Evolutionary conservation across 2,329 filamentous ascomycete genomes (phyloP), one percentile per base, ranked within the genome.

Genomic region (Hypoxylon sp.): DNA sequence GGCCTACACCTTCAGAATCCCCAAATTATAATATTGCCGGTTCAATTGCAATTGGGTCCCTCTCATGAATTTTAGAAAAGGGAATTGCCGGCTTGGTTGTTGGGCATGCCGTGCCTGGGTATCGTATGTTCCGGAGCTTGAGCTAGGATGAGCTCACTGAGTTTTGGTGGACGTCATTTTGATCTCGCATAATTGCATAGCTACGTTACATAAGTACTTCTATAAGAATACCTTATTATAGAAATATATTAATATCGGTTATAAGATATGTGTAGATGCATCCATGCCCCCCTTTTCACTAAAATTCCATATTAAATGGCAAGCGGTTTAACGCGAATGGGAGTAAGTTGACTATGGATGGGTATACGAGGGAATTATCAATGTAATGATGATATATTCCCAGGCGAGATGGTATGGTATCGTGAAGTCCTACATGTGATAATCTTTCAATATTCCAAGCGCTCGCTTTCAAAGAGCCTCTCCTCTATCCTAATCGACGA

Each of bases 121-220:
- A 63, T 66, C 61, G 55, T 64, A 62, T 53, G 52, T 66, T 66
- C 7, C 38, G 21, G 50, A 51, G 28, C 21, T 46, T 7, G 13
- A 48, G 59, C 34, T 59, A 10, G 45, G 25, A 41, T 64, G 60
- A 63, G 56, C 56, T 60, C 50, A 60, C 9, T n/a, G 5, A 63
- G 60, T 55, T 63, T 60, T 36, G 28, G 36, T 46, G 9, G 53
- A 56, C 36, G 30, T 48, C 23, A 53, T 58, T 50, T 43, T 17
- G 14, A 14, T 64, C 34, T 55, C 17, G 52, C 48, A 65, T 63
- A 67, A 43, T 49, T 46, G 41, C 56, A 59, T 60, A 25, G 23
- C 14, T 50, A 36, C n/a, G 43, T 45, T n/a, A n/a, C 7, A 43
- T 43, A 21, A 11, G 23, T 5, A 25, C 23, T 25, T 19, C 5